A percentile compares a stretch with the other conserved stretches of the same genome.
Evolutionary conservation across 2,329 filamentous ascomycete genomes (phyloP).

Genomic region (Curvularia spicifera): DNA sequence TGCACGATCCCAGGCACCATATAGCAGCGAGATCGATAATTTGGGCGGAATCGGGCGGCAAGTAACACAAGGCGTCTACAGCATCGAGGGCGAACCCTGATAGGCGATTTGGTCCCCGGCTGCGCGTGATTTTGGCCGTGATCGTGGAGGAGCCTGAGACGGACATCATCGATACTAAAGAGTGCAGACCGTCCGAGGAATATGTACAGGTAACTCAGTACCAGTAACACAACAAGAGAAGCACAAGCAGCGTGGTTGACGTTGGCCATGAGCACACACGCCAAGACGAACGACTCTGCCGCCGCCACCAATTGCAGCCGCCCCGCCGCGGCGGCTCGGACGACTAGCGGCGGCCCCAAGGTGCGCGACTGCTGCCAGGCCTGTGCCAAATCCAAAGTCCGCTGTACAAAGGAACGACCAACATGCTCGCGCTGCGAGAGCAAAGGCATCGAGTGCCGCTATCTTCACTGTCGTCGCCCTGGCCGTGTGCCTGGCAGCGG

Average conservation of each 20-base stretch:
- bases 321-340: background rate
- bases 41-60: background rate
- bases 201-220: too few species aligned
- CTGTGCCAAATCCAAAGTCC: slow-evolving; percentile 14
- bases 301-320: background rate
- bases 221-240: background rate
- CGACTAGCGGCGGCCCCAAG: slow-evolving; percentile 5
- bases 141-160: background rate
- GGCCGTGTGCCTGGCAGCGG: slow-evolving; percentile 13
- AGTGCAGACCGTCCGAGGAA: background rate
- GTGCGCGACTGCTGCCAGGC: slow-evolving; percentile 18
- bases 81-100: background rate
- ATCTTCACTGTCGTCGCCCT: slow-evolving; percentile 11
- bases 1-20: slow-evolving; percentile 6
- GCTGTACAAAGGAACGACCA: slow-evolving; percentile 15
- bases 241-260: background rate
- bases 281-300: background rate
- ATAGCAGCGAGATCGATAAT: slow-evolving; percentile 3
- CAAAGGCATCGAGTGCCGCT: slow-evolving; percentile 11
- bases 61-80: background rate
- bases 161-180: slow-evolving; percentile 1
- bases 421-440: slow-evolving; percentile 16
- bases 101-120: background rate
- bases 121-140: background rate
- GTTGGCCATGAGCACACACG: background rate